Evolutionary conservation across 2,329 filamentous ascomycete species (phyloP), one percentile per base, ranked within the genome.

Genomic region (Monosporascus sp.): DNA sequence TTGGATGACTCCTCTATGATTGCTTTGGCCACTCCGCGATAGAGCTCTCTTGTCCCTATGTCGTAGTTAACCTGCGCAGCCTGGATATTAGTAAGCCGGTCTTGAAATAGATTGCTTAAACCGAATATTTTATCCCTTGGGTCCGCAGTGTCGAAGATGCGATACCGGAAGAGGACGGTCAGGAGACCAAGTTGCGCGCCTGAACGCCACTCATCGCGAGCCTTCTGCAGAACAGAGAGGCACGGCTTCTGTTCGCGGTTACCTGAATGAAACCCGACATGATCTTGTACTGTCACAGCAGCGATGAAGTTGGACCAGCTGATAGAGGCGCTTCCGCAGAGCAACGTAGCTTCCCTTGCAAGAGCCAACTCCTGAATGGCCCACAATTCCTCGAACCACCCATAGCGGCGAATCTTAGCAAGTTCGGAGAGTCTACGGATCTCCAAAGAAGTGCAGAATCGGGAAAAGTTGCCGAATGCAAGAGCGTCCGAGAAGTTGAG

Each of bases 111-210:
- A 17, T 57, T 56, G 16, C 53, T 55, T 17, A 63, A 49, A 1
- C 58, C 61, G 36, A 63, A 63, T 19, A 62, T 60, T 49, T 62
- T 64, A 24, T 64, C 61, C 24, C 60, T 27, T 3, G 60, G 60
- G 48, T 62, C 57, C n/a, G 59, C 60, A 3, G 57, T 53, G 45
- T 62, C 51, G 17, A 61, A 55, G 26, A 60, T 58, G 31, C 54
- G 56, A 38, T 58, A 55, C 26, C 58, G 58, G 34, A 55, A 60
- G 7, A 60, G 40, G 41, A 59, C 53, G 41, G 51, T 59, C 37
- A 57, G 57, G 37, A 56, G 56, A 37, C 46, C 59, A 17, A 40
- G 56, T 47, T 49, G 54, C 50, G 46, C 41, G 0, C 52, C 46
- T 3, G 36, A 22, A 3, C 24, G 37, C 54, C 54, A 51, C 24